Percentiles rank a stretch among this genome's conserved stretches.
Evolutionary conservation across 768 basidiomycete genomes (phyloP).

Genomic region (Boletus huronensis): DNA sequence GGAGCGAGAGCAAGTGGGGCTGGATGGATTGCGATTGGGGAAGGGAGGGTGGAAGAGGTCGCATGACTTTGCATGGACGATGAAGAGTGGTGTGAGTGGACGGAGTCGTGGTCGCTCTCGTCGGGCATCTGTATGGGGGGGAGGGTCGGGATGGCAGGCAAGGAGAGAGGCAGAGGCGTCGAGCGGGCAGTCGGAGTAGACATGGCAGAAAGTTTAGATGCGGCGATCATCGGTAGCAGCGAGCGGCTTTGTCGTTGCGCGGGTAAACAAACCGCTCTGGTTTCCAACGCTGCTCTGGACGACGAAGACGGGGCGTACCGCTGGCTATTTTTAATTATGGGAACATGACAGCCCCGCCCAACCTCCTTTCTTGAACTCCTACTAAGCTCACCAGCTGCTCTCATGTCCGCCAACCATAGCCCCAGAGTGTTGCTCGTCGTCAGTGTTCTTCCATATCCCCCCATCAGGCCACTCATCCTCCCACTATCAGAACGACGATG

Average conservation of each 20-base stretch:
- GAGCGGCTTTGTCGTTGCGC: slow-evolving; percentile 6
- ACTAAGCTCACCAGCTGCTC: background rate
- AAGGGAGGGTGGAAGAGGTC: slow-evolving; percentile 42
- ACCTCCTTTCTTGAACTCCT: background rate
- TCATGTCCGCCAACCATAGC: slow-evolving; percentile 10
- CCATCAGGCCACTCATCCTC: background rate
- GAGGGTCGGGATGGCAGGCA: slow-evolving; percentile 39
- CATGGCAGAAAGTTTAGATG: slow-evolving; percentile 21
- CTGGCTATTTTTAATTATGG: slow-evolving; percentile 20
- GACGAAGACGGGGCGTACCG: slow-evolving; percentile 3
- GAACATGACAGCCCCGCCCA: slow-evolving; percentile 9
- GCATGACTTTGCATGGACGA: slow-evolving; percentile 39
- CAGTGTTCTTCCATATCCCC: slow-evolving; percentile 21
- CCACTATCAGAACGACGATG: slow-evolving; percentile 72
- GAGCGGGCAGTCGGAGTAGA: slow-evolving; percentile 11
- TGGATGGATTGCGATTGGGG: slow-evolving; percentile 25
- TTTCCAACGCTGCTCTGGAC: slow-evolving; percentile 5
- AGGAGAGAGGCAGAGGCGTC: slow-evolving; percentile 26
- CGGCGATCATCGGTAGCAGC: slow-evolving; percentile 10
- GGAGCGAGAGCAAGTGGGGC: slow-evolving; percentile 4
- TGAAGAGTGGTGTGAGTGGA: slow-evolving; percentile 22
- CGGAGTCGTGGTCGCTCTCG: slow-evolving; percentile 23
- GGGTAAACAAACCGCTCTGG: background rate
- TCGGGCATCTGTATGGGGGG: slow-evolving; percentile 44
- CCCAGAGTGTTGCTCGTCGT: slow-evolving; percentile 43